These are phyloP conservation scores for Hypoxylon intermedium DNA, from an alignment of 495 filamentous ascomycete genomes.

Conservation along the genomic window DNA sequence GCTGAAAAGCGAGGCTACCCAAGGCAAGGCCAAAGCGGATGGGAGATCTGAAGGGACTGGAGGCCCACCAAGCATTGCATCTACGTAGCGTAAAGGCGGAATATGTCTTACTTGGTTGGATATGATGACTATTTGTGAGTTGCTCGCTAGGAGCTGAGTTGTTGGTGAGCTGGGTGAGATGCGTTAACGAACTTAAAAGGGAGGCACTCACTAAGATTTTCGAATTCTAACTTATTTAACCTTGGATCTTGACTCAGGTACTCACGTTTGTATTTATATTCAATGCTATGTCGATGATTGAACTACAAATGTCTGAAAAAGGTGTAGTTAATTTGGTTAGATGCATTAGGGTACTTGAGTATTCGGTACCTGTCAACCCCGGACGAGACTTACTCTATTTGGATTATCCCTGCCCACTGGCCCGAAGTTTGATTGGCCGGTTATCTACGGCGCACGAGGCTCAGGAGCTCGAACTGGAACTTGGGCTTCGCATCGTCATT, in stretches of 20 bases:
- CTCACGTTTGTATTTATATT: no score
- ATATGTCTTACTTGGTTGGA: neutral
- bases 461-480: conserved; percentile 38
- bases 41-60: conserved; percentile 25
- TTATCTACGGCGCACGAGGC: conserved; percentile 31
- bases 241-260: no score
- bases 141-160: no score
- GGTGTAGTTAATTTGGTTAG: neutral
- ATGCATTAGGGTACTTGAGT: conserved; percentile 8
- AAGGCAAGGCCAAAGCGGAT: conserved; percentile 42
- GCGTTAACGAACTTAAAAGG: no score
- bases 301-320: neutral
- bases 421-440: conserved; percentile 13
- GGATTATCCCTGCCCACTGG: conserved; percentile 23
- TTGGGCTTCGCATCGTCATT: conserved; percentile 36
- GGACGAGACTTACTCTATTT: conserved; percentile 18
- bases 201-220: no score
- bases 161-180: no score
- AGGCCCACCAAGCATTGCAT: conserved; percentile 17
- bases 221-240: no score
- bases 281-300: neutral
- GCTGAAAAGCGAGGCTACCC: conserved; percentile 54
- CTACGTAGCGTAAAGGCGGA: conserved; percentile 6
- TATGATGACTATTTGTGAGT: neutral
- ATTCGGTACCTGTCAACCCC: conserved; percentile 16